Evolutionary conservation across 2,329 filamentous ascomycete species (phyloP).

Genomic region (Cladosporium phlei): DNA sequence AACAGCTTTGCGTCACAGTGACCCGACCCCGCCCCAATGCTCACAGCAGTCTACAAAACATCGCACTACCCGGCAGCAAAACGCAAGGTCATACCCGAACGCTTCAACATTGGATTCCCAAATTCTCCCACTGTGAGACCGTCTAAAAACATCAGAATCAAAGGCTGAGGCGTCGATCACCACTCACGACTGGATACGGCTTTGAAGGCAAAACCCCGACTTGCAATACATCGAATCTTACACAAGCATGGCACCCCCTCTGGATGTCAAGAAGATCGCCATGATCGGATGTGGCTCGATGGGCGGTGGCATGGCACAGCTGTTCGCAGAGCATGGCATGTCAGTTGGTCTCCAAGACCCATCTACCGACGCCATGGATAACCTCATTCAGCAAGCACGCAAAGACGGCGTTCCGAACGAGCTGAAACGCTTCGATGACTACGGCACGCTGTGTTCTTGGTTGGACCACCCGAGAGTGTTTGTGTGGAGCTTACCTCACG

Average conservation of each 20-base stretch:
- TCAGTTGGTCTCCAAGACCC: slow-evolving; percentile 54
- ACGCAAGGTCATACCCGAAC: no score
- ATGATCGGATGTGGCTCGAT: slow-evolving; percentile 57
- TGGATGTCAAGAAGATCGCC: slow-evolving; percentile 41
- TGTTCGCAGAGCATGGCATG: slow-evolving; percentile 54
- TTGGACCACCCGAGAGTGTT: slow-evolving; percentile 38
- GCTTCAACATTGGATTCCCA: no score
- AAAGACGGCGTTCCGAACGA: slow-evolving; percentile 36
- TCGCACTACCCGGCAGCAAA: no score
- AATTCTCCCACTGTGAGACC: no score
- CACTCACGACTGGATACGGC: no score
- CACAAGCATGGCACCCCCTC: slow-evolving; percentile 11
- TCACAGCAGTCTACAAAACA: not conserved
- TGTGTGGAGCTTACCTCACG: slow-evolving; percentile 32
- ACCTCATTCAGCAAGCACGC: slow-evolving; percentile 38
- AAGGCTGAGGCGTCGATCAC: no score
- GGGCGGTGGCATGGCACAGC: slow-evolving; percentile 56
- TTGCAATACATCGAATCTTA: no score
- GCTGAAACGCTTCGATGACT: slow-evolving; percentile 41
- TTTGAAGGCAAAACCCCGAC: no score
- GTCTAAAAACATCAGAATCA: no score
- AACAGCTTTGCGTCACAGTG: slow-evolving; percentile 1
- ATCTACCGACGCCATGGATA: slow-evolving; percentile 45
- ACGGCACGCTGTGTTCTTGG: slow-evolving; percentile 47
- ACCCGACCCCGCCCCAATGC: slow-evolving; percentile 6